These are phyloP conservation scores for Podospora pseudopauciseta DNA, from an alignment of 495 filamentous ascomycete genomes.

Conservation along the genomic window DNA sequence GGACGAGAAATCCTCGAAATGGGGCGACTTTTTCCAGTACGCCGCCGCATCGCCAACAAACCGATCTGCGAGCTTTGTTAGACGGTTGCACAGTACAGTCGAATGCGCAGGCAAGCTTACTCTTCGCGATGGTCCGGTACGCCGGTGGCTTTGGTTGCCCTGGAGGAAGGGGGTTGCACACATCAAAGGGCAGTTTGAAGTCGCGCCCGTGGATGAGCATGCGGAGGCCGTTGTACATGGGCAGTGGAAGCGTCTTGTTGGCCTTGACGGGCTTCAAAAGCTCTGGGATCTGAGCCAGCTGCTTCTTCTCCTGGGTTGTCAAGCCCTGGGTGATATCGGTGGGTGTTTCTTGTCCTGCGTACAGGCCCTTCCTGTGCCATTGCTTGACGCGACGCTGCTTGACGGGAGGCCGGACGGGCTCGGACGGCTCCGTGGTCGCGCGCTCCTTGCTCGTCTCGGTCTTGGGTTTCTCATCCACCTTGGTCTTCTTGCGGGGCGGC, in stretches of 20 bases:
- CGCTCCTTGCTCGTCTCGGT: slow-evolving; percentile 26
- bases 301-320: slow-evolving; percentile 57
- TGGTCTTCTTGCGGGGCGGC: slow-evolving; percentile 43
- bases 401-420: slow-evolving; percentile 30
- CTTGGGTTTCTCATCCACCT: slow-evolving; percentile 29
- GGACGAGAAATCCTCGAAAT: slow-evolving; percentile 65
- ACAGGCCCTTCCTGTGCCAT: slow-evolving; percentile 81
- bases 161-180: slow-evolving; percentile 79
- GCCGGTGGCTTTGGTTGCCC: slow-evolving; percentile 87
- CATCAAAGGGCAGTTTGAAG: slow-evolving; percentile 84
- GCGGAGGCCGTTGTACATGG: slow-evolving; percentile 45
- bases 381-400: slow-evolving; percentile 57
- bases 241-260: slow-evolving; percentile 44
- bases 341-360: slow-evolving; percentile 71
- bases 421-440: neutral
- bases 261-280: slow-evolving; percentile 36
- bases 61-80: slow-evolving; percentile 56
- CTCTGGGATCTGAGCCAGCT: slow-evolving; percentile 53
- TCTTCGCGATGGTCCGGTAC: slow-evolving; percentile 86
- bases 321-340: slow-evolving; percentile 56
- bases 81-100: slow-evolving; percentile 8
- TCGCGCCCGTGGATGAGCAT: slow-evolving; percentile 65
- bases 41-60: slow-evolving; percentile 87
- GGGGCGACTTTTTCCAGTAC: slow-evolving; percentile 76
- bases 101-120: slow-evolving; percentile 39